Conservation (phyloP, 768 basidiomycete species). For the Lactarius hatsudake region DNA sequence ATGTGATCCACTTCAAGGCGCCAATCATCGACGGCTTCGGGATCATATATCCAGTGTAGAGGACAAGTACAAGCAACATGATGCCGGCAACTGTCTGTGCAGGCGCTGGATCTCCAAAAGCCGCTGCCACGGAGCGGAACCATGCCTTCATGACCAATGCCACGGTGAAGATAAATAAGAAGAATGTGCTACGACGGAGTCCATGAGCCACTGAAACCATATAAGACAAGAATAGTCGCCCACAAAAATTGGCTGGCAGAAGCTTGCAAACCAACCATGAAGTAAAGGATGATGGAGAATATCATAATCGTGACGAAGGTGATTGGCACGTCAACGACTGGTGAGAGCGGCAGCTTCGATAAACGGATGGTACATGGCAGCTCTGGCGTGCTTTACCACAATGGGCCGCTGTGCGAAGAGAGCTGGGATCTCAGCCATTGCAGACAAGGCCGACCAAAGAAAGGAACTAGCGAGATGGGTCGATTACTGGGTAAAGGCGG, state of each 20-base stretch:
- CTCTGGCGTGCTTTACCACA: conserved; percentile 52
- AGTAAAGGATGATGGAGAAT: conserved; percentile 56
- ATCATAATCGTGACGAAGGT: conserved; percentile 46
- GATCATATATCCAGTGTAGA: conserved; percentile 59
- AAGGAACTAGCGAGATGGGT: conserved; percentile 43
- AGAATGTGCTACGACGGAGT: conserved; percentile 45
- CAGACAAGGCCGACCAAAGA: conserved; percentile 55
- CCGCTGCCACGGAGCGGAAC: conserved; percentile 67
- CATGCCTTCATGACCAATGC: conserved; percentile 69
- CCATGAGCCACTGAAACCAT: conserved; percentile 1
- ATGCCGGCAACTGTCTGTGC: conserved; percentile 60
- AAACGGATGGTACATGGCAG: conserved; percentile 62
- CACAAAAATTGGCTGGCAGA: conserved; percentile 65
- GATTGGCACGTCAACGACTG: conserved; percentile 59
- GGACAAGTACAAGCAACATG: conserved; percentile 49
- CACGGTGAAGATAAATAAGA: conserved; percentile 55
- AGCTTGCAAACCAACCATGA: conserved; percentile 55
- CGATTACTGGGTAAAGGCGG: not conserved
- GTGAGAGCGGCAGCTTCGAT: conserved; percentile 55
- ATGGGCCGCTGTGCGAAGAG: conserved; percentile 60
- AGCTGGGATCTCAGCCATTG: conserved; percentile 62
- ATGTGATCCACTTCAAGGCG: conserved; percentile 64
- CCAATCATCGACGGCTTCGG: conserved; percentile 65
- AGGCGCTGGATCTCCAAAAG: conserved; percentile 54
- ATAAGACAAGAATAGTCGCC: conserved; percentile 30